Evolutionary conservation across 2,329 filamentous ascomycete genomes (phyloP).

Genomic region (Mariannaea sp.): DNA sequence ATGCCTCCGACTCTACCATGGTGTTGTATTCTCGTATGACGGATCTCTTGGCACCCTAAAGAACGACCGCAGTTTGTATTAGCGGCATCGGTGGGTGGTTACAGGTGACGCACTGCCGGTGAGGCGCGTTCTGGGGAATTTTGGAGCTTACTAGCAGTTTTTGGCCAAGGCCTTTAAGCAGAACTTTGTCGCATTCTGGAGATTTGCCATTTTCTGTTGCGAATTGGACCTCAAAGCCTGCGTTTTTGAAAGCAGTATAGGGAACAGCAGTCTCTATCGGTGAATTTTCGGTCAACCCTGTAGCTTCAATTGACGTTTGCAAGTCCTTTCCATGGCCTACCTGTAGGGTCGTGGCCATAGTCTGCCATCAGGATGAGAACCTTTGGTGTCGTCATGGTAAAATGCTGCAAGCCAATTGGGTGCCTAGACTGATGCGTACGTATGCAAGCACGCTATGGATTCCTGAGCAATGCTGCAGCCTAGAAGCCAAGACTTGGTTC

Average conservation of each 20-base stretch:
- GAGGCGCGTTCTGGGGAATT: background rate
- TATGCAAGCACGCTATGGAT: background rate
- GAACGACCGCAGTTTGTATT: background rate
- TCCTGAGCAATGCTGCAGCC: constrained; percentile 49
- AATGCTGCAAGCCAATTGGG: background rate
- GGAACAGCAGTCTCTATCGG: constrained; percentile 56
- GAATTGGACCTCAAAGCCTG: constrained; percentile 54
- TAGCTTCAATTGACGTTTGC: background rate
- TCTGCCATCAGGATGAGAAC: constrained; percentile 58
- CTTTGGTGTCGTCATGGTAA: constrained; percentile 33
- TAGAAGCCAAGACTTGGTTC: too few relatives aligned
- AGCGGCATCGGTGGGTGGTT: background rate
- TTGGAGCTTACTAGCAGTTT: constrained; percentile 50
- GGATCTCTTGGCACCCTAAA: constrained; percentile 50
- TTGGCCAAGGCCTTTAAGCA: constrained; percentile 55
- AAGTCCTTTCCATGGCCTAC: constrained; percentile 39
- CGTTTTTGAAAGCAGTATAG: constrained; percentile 52
- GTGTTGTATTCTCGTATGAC: constrained; percentile 48
- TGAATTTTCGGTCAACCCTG: background rate
- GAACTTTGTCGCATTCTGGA: constrained; percentile 54
- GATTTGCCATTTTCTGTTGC: constrained; percentile 55
- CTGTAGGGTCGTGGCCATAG: constrained; percentile 60
- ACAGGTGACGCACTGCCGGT: background rate
- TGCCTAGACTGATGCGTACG: background rate
- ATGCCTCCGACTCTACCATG: constrained; percentile 50